Percentiles rank a stretch among this genome's conserved stretches.
Conservation (phyloP, 805 yeast species). For the Metschnikowia henanensis region DNA sequence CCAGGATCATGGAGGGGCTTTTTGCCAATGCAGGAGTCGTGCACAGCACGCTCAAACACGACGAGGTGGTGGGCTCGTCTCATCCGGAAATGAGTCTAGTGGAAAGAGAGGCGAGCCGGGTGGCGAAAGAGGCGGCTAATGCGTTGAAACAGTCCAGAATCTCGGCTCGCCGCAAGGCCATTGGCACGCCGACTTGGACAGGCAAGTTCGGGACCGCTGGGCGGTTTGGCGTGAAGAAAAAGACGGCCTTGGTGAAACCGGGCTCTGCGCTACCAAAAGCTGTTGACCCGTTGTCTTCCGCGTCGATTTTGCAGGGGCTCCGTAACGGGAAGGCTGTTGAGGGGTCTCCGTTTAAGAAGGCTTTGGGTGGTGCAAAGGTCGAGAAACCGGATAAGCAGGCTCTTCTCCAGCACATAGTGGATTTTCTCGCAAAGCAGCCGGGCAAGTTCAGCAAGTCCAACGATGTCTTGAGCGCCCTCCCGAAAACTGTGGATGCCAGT, state of each 20-base stretch:
- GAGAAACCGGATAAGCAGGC: conserved; percentile 6
- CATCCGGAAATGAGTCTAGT: conserved; percentile 53
- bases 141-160: conserved; percentile 63
- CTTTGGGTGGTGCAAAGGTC: too few species aligned
- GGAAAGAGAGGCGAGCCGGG: conserved; percentile 64
- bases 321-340: conserved; percentile 40
- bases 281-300: conserved; percentile 36
- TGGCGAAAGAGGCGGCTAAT: conserved; percentile 52
- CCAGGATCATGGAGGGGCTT: conserved; percentile 69
- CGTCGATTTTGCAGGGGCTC: conserved; percentile 49
- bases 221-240: conserved; percentile 34
- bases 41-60: conserved; percentile 77
- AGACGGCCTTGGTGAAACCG: not conserved
- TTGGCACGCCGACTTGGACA: conserved; percentile 96
- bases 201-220: conserved; percentile 91
- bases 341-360: conserved; percentile 1
- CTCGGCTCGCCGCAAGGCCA: conserved; percentile 41
- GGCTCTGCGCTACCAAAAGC: not conserved
- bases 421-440: conserved; percentile 35
- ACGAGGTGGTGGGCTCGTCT: conserved; percentile 60
- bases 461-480: conserved; percentile 43
- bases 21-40: conserved; percentile 65
- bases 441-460: conserved; percentile 48
- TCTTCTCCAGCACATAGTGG: conserved; percentile 37
- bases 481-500: conserved; percentile 15